Percentiles rank a stretch among this genome's conserved stretches.
phyloP scores from a whole-genome alignment of 192 early-diverging fungal genomes.

The Blastocladiella britannica region DNA sequence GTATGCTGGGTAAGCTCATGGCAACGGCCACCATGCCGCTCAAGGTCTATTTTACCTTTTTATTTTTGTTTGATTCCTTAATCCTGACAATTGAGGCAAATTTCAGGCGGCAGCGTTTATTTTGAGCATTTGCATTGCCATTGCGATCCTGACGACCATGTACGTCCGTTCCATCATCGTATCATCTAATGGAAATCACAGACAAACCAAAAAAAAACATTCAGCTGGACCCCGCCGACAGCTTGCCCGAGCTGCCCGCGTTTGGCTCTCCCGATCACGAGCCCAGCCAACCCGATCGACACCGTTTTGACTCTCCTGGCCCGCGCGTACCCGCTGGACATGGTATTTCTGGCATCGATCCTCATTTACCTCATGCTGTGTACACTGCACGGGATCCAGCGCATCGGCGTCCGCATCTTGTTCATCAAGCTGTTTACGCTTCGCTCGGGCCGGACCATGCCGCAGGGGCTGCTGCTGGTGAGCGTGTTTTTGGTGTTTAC shows the following conservation, averaged over 20 bases:
- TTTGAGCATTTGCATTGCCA: too few relatives aligned
- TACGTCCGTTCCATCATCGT: background rate
- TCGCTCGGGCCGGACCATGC: constrained; percentile 22
- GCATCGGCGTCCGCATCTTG: constrained; percentile 31
- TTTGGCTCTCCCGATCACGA: background rate
- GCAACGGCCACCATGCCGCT: too few relatives aligned
- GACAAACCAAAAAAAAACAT: too few relatives aligned
- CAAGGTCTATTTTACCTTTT: too few relatives aligned
- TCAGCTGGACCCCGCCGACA: background rate
- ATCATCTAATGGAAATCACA: too few relatives aligned
- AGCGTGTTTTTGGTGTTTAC: constrained; percentile 26
- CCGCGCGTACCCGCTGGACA: constrained; percentile 31
- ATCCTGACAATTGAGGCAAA: too few relatives aligned
- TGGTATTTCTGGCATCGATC: constrained; percentile 24
- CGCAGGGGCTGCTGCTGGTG: constrained; percentile 34
- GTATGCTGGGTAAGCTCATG: too few relatives aligned
- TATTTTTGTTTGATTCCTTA: too few relatives aligned
- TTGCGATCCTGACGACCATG: background rate
- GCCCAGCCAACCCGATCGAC: background rate
- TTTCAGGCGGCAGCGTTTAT: too few relatives aligned
- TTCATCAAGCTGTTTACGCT: constrained; percentile 29
- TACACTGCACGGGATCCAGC: constrained; percentile 27
- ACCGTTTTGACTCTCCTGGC: background rate
- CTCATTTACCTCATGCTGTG: constrained; percentile 30
- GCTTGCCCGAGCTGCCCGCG: background rate